Conservation (phyloP, 2,329 filamentous ascomycete genomes). For the Niveomyces coronatus region DNA sequence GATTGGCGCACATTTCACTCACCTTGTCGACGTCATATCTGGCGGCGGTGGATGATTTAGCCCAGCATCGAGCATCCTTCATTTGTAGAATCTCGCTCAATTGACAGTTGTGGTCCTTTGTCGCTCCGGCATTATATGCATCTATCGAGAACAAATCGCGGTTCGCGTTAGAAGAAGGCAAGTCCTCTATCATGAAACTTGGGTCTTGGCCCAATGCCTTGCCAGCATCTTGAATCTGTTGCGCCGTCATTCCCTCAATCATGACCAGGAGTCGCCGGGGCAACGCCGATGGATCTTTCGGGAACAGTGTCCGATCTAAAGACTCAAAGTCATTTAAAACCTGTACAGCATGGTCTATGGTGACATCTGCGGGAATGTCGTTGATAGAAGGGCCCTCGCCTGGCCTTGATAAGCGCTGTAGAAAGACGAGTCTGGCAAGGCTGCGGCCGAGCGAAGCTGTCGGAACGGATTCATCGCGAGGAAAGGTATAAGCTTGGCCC, state of each 20-base stretch:
- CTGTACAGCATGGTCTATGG: slow-evolving; percentile 38
- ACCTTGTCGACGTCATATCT: slow-evolving; percentile 37
- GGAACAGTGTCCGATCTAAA: slow-evolving; percentile 39
- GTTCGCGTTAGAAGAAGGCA: slow-evolving; percentile 33
- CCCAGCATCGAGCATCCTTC: slow-evolving; percentile 35
- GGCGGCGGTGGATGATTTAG: slow-evolving; percentile 29
- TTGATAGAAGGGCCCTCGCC: slow-evolving; percentile 38
- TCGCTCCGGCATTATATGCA: slow-evolving; percentile 28
- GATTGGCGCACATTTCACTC: no score
- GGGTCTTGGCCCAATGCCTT: slow-evolving; percentile 25
- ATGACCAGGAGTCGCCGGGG: slow-evolving; percentile 49
- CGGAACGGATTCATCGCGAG: slow-evolving; percentile 19
- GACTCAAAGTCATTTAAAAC: slow-evolving; percentile 53
- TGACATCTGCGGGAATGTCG: slow-evolving; percentile 31
- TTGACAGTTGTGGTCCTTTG: slow-evolving; percentile 26
- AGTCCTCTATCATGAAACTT: slow-evolving; percentile 39
- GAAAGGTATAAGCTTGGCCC: slow-evolving; percentile 46
- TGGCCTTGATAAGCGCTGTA: slow-evolving; percentile 42
- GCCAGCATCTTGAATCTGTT: slow-evolving; percentile 35
- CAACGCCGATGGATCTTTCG: slow-evolving; percentile 17
- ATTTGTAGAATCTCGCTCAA: slow-evolving; percentile 31
- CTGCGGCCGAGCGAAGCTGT: slow-evolving; percentile 38
- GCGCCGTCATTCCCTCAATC: slow-evolving; percentile 43
- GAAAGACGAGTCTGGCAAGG: slow-evolving; percentile 47
- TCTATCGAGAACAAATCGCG: slow-evolving; percentile 32